Evolutionary conservation across 2,329 filamentous ascomycete species (phyloP).

Genomic region (Dactylonectria estremocensis): DNA sequence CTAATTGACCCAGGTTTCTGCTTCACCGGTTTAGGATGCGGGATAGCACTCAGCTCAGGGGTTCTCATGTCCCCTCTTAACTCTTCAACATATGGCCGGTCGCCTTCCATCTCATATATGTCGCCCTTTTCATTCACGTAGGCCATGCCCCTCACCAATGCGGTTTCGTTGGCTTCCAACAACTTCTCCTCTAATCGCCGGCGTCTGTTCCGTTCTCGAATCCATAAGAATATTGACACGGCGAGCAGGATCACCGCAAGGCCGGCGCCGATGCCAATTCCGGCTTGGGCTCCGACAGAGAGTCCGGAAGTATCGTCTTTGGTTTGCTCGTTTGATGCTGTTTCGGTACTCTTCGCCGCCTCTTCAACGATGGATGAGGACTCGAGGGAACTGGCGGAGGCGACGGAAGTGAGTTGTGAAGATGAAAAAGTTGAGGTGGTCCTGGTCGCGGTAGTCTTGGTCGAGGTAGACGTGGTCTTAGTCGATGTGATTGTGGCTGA

Average conservation of each 20-base stretch:
- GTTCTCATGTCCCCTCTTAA: conserved; percentile 41
- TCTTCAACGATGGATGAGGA: conserved; percentile 21
- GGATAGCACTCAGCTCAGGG: conserved; percentile 35
- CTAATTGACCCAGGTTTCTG: not conserved
- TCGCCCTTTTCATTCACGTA: conserved; percentile 10
- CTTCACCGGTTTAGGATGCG: not conserved
- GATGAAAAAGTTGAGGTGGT: conserved; percentile 12
- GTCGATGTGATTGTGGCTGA: conserved; percentile 27
- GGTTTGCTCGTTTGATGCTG: not conserved
- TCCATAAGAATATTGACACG: conserved; percentile 39
- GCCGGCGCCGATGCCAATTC: conserved; percentile 38
- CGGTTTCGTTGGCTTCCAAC: conserved; percentile 13
- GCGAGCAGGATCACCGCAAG: conserved; percentile 36
- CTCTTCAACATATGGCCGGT: conserved; percentile 38
- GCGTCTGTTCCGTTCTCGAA: conserved; percentile 42
- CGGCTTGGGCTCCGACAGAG: conserved; percentile 39
- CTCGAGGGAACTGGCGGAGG: not conserved
- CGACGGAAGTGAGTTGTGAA: not conserved
- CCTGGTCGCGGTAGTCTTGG: conserved; percentile 11
- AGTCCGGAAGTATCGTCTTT: not conserved
- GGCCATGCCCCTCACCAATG: not conserved
- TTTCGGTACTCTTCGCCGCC: conserved; percentile 12
- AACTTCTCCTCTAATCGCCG: conserved; percentile 33
- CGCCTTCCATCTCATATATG: conserved; percentile 45
- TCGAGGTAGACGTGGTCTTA: not conserved